Conservation (phyloP, 345 rosid genomes). For the Dimocarpus longan region DNA sequence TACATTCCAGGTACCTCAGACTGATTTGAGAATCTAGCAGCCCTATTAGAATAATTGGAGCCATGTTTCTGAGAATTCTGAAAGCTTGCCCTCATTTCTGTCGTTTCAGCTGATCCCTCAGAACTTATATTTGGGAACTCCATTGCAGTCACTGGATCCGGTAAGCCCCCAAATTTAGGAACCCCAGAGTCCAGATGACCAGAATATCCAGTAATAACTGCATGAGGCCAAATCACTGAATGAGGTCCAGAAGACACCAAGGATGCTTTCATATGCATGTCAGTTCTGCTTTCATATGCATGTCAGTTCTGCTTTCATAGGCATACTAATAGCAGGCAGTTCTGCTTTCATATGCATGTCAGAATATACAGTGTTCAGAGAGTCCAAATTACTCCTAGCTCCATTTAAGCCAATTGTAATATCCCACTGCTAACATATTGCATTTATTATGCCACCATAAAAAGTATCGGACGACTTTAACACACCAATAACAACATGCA, state of each 20-base stretch:
- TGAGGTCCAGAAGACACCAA: slow-evolving; percentile 21
- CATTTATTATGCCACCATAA: slow-evolving; percentile 56
- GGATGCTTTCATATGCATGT: slow-evolving; percentile 25
- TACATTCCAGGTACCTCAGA: slow-evolving; percentile 28
- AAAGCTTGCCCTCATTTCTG: slow-evolving; percentile 45
- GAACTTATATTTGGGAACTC: slow-evolving; percentile 47
- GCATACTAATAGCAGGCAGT: slow-evolving; percentile 30
- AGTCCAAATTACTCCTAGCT: slow-evolving; percentile 39
- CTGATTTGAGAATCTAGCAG: slow-evolving; percentile 32
- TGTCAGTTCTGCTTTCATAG: slow-evolving; percentile 35
- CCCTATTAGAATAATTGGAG: slow-evolving; percentile 19
- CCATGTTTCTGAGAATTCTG: slow-evolving; percentile 44
- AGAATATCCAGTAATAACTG: slow-evolving; percentile 39
- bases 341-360: slow-evolving; percentile 34
- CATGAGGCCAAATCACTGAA: slow-evolving; percentile 22
- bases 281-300: slow-evolving; percentile 32
- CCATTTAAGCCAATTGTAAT: slow-evolving; percentile 40
- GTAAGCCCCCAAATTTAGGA: slow-evolving; percentile 32
- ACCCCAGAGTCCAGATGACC: slow-evolving; percentile 31
- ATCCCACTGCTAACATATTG: slow-evolving; percentile 68
- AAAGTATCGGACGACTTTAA: slow-evolving; percentile 56
- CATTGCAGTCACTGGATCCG: slow-evolving; percentile 36
- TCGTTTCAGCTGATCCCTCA: slow-evolving; percentile 66
- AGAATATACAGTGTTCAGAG: slow-evolving; percentile 35
- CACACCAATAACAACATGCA: slow-evolving; percentile 57